phyloP scores from a whole-genome alignment of 2,329 filamentous ascomycete species.

The Hortaea werneckii region DNA sequence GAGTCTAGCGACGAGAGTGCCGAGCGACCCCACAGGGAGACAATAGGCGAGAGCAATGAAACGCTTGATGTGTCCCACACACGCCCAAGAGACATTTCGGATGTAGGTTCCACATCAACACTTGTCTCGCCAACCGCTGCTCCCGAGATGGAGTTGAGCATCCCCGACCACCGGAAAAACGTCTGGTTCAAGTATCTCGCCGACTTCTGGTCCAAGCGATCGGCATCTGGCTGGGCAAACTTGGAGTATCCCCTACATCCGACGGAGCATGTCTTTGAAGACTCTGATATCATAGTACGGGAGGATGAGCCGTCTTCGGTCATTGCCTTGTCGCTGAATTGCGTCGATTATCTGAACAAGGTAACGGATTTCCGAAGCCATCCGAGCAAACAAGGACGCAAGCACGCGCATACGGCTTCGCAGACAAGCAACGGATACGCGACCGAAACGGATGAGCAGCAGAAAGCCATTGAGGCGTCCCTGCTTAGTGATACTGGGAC shows the following conservation, averaged over 20 bases:
- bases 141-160: constrained; percentile 52
- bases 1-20: constrained; percentile 2
- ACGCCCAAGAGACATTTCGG: constrained; percentile 42
- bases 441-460: constrained; percentile 37
- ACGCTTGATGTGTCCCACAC: constrained; percentile 68
- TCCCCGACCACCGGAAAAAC: constrained; percentile 86
- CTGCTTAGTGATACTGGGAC: constrained; percentile 76
- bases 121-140: constrained; percentile 40
- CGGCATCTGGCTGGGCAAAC: constrained; percentile 84
- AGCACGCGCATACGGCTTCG: constrained; percentile 15
- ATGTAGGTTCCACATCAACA: constrained; percentile 33
- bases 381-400: constrained; percentile 15
- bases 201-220: constrained; percentile 97
- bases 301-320: constrained; percentile 96
- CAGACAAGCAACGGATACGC: constrained; percentile 11
- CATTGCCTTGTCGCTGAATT: constrained; percentile 84
- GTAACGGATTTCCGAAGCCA: constrained; percentile 52
- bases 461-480: constrained; percentile 74
- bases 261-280: constrained; percentile 90
- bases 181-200: constrained; percentile 92
- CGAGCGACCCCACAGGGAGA: constrained; percentile 38
- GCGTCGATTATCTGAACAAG: constrained; percentile 76
- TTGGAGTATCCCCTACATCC: constrained; percentile 78
- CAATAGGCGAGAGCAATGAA: constrained; percentile 38
- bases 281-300: constrained; percentile 92